phyloP scores from a whole-genome alignment of 1,284 basidiomycete genomes.

The Sporisorium reilianum region DNA sequence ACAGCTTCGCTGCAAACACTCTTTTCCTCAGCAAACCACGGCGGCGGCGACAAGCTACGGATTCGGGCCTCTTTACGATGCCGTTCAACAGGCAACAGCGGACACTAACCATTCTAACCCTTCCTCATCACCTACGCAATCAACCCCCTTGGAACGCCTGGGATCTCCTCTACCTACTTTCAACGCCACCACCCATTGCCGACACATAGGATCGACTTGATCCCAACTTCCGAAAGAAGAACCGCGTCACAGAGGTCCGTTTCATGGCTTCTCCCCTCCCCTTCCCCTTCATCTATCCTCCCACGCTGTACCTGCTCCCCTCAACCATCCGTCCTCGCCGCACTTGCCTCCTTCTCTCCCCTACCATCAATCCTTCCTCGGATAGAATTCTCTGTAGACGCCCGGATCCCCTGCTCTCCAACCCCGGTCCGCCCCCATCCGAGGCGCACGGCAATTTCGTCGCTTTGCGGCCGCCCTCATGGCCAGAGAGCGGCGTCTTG shows the following conservation, averaged over 20 bases:
- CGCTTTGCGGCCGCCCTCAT: slow-evolving; percentile 49
- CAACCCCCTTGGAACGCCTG: slow-evolving; percentile 6
- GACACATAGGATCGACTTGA: slow-evolving; percentile 54
- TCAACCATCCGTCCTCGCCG: slow-evolving; percentile 3
- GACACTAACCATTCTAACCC: slow-evolving; percentile 33
- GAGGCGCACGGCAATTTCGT: slow-evolving; percentile 30
- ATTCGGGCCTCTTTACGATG: slow-evolving; percentile 12
- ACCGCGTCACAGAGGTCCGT: slow-evolving; percentile 66
- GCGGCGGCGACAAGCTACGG: slow-evolving; percentile 7
- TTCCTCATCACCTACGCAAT: slow-evolving; percentile 16
- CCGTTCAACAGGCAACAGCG: slow-evolving; percentile 38
- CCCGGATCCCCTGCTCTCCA: no score
- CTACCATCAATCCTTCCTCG: no score
- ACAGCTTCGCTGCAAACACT: not conserved
- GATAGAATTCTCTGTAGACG: no score
- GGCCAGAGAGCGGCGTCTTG: slow-evolving; percentile 44
- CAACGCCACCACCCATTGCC: slow-evolving; percentile 15
- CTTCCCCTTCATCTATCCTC: not conserved
- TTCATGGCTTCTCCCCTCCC: slow-evolving; percentile 9
- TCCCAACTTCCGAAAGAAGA: slow-evolving; percentile 66
- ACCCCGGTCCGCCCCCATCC: no score
- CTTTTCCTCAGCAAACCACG: slow-evolving; percentile 12
- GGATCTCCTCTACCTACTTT: slow-evolving; percentile 8
- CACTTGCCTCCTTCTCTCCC: not conserved
- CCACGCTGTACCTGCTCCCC: not conserved